Percentiles rank a stretch among this genome's conserved stretches.
Evolutionary conservation across 2,329 filamentous ascomycete genomes (phyloP).

Genomic region (Zymoseptoria crescenta): DNA sequence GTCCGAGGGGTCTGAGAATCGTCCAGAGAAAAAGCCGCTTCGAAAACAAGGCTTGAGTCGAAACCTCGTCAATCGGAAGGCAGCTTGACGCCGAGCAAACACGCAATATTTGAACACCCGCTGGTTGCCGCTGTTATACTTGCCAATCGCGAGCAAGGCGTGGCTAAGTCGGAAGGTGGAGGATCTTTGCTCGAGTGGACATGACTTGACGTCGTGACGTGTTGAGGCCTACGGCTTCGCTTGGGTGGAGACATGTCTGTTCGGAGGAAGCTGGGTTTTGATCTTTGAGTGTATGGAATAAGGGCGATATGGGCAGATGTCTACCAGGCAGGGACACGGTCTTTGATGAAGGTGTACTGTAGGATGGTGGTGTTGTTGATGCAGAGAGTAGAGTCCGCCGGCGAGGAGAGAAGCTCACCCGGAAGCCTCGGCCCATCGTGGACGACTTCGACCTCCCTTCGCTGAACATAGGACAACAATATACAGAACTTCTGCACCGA

Average conservation of each 20-base stretch:
- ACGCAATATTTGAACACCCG: neutral
- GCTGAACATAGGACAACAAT: neutral
- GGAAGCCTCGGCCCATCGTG: neutral
- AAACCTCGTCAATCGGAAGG: neutral
- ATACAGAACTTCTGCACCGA: neutral
- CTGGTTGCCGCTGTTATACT: neutral
- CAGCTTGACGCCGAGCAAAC: neutral
- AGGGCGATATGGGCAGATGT: too few relatives aligned
- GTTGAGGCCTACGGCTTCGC: too few relatives aligned
- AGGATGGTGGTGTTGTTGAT: neutral
- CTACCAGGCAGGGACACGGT: too few relatives aligned
- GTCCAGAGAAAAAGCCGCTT: too few relatives aligned
- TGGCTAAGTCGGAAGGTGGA: neutral
- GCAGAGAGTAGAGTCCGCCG: neutral
- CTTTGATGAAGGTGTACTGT: neutral
- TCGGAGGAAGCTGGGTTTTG: too few relatives aligned
- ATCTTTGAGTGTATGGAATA: too few relatives aligned
- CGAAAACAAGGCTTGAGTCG: neutral
- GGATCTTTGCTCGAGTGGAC: neutral
- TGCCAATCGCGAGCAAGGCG: neutral
- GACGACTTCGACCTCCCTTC: neutral
- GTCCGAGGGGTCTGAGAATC: neutral
- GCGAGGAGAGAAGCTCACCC: neutral
- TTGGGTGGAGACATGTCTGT: too few relatives aligned
- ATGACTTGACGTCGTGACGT: too few relatives aligned